Evolutionary conservation across 768 basidiomycete species (phyloP).

Genomic region (Rhodotorula toruloides): DNA sequence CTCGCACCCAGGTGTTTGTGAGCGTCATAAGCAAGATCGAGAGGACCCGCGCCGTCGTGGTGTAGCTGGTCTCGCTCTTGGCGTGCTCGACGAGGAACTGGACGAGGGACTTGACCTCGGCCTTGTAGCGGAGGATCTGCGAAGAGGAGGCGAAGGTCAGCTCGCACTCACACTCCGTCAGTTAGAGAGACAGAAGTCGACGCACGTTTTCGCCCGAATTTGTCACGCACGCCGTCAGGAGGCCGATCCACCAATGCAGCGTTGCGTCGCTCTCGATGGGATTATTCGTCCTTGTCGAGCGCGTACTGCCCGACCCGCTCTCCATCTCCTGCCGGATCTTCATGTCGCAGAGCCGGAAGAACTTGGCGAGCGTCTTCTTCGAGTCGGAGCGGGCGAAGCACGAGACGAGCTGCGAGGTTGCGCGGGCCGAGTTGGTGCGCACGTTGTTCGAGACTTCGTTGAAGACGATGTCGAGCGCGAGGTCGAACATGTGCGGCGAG

Average conservation of each 20-base stretch:
- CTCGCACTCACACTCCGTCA: neutral
- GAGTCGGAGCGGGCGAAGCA: constrained; percentile 76
- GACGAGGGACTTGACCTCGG: constrained; percentile 60
- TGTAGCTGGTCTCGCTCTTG: constrained; percentile 72
- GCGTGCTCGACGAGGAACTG: constrained; percentile 64
- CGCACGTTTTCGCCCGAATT: constrained; percentile 55
- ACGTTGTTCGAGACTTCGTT: constrained; percentile 85
- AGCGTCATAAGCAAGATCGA: constrained; percentile 67
- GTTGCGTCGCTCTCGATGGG: constrained; percentile 55
- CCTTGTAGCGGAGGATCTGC: constrained; percentile 63
- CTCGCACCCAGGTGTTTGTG: constrained; percentile 72
- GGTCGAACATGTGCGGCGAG: constrained; percentile 70
- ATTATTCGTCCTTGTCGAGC: constrained; percentile 61
- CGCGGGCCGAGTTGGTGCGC: constrained; percentile 82
- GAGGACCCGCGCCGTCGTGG: constrained; percentile 71
- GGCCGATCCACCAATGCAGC: constrained; percentile 77
- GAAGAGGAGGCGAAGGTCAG: constrained; percentile 12
- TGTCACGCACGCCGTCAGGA: constrained; percentile 71
- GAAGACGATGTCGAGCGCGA: constrained; percentile 74
- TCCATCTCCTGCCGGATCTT: constrained; percentile 81
- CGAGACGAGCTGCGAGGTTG: constrained; percentile 79
- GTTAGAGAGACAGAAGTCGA: constrained; percentile 6
- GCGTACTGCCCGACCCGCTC: constrained; percentile 59
- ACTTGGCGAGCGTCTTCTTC: constrained; percentile 67
- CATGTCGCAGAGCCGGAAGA: constrained; percentile 67